Conservation (phyloP, 768 basidiomycete genomes). For the Pisolithus tinctorius region DNA sequence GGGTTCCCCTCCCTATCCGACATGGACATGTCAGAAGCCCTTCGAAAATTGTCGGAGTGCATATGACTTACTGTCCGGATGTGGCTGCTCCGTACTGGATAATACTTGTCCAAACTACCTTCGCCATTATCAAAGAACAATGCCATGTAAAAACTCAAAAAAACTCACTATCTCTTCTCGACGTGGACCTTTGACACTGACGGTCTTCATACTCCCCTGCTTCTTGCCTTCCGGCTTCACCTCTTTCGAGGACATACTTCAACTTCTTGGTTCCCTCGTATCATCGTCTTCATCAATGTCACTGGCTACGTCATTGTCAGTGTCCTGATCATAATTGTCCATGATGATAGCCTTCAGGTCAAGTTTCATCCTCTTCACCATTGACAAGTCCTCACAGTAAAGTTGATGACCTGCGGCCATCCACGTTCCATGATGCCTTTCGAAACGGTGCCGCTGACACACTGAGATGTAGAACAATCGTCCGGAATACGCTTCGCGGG, state of each 20-base stretch:
- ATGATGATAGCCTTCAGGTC: constrained; percentile 46
- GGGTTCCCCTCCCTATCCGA: no score
- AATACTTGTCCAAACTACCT: no score
- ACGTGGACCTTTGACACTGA: constrained; percentile 36
- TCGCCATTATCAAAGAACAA: no score
- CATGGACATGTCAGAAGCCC: no score
- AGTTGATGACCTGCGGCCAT: constrained; percentile 74
- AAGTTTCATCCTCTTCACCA: constrained; percentile 42
- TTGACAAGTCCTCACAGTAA: constrained; percentile 38
- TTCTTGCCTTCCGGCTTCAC: constrained; percentile 53
- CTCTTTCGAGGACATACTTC: constrained; percentile 65
- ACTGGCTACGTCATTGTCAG: constrained; percentile 9
- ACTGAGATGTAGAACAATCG: constrained; percentile 51
- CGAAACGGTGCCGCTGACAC: constrained; percentile 77
- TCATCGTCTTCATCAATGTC: constrained; percentile 2
- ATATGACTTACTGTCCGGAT: no score
- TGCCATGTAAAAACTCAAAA: no score
- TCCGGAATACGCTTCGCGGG: constrained; percentile 26
- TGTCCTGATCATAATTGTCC: constrained; percentile 30
- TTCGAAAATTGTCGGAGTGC: no score
- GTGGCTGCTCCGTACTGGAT: no score
- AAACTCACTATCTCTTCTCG: no score
- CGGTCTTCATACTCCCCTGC: constrained; percentile 59
- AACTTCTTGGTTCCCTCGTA: constrained; percentile 25
- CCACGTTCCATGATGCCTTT: constrained; percentile 59